Conservation (phyloP, 1,139 yeast genomes). For the Blastobotrys buckinghamii region DNA sequence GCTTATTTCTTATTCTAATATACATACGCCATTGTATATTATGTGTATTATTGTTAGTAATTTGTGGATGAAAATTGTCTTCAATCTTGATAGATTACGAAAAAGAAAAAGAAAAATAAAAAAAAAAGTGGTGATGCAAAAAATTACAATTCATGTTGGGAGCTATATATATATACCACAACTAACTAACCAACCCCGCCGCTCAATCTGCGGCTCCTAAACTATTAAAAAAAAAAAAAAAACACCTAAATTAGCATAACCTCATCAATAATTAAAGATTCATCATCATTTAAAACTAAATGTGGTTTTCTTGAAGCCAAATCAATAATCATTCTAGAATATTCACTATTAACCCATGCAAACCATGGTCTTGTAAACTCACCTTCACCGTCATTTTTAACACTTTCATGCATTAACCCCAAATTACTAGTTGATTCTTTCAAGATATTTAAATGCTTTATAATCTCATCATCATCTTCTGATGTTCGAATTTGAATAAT, state of each 20-base stretch:
- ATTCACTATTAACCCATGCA: constrained; percentile 91
- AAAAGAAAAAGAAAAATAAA: background rate
- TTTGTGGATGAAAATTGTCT: background rate
- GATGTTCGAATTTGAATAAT: constrained; percentile 68
- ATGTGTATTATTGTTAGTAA: background rate
- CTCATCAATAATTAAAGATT: constrained; percentile 1
- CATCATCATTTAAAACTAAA: constrained; percentile 42
- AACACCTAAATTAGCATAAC: background rate
- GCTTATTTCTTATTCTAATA: background rate
- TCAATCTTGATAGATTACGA: too few species aligned
- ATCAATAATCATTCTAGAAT: constrained; percentile 75
- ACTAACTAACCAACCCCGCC: too few species aligned
- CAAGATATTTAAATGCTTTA: constrained; percentile 43
- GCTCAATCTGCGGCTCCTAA: background rate
- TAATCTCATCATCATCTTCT: constrained; percentile 64
- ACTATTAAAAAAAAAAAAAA: too few species aligned
- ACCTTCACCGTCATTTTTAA: constrained; percentile 52
- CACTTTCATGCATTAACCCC: constrained; percentile 82
- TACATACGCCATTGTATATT: constrained; percentile 17
- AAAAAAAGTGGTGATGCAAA: background rate
- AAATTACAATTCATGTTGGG: background rate
- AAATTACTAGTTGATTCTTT: constrained; percentile 62
- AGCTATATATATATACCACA: background rate
- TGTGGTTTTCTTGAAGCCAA: constrained; percentile 71
- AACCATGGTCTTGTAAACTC: constrained; percentile 73